Base-by-base conservation (phyloP, 1,139 yeast genomes). In the Protomyces inundatus region DNA sequence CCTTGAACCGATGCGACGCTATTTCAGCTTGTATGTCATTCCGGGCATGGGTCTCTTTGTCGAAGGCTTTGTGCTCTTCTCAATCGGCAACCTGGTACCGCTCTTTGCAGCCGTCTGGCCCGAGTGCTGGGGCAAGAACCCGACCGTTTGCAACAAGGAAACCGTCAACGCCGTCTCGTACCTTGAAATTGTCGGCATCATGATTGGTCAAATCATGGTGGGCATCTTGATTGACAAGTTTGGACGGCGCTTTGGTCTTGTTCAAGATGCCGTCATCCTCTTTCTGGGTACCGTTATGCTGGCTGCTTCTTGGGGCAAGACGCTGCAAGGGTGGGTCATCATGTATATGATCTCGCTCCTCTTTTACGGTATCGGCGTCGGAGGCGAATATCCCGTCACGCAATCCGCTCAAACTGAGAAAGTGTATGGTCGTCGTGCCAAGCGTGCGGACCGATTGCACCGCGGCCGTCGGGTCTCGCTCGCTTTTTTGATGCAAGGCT, bases 331-430 rank as follows among this genome's bases (percentile, higher is more conserved):
- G 64, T 73, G 77, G 78, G 73, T 77, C 66, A 71, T 75, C 71
- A 74, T 95, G 95, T 67, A 88, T 90, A 73, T 80, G 83, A 73
- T 79, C 88, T 74, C 97, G 84, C 81, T 74, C 69, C 75, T 71
- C 69, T 73, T 72, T 72, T 76, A 72, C 72, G 75, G 88, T 86
- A 81, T 91, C 71, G 98, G 98, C 84, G 93, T 91, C 72, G 98
- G 98, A 80, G 98, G 97, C 81, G 98, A 91, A 79, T 91, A 91
- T 78, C 98, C 98, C 72, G 84, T 91, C 78, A 90, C 97, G 50
- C 91, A 97, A 42, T 75, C 78, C 58, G 71, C 75, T 54, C 77
- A 77, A 65, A 76, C 77, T 76, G 79, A 77, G 70, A 76, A 77
- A 61, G 71, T 74, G 56, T 76, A 77, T 65, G 75, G 75, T 73